Conservation (phyloP, 2,329 filamentous ascomycete genomes). For the Neonectria ditissima region DNA sequence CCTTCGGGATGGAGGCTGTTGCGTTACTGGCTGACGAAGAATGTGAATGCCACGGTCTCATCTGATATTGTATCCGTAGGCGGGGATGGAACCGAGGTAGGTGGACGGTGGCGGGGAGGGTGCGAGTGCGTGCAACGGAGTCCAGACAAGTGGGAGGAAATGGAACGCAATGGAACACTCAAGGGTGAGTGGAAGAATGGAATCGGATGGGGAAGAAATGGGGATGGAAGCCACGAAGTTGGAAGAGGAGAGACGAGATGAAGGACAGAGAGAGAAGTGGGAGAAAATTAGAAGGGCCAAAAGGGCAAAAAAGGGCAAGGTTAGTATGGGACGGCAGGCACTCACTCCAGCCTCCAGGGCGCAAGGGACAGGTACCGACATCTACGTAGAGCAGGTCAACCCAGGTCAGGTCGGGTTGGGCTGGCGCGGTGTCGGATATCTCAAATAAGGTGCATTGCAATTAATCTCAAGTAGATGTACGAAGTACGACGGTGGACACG, state of each 20-base stretch:
- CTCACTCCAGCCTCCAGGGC: not conserved
- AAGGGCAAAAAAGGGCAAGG: slow-evolving; percentile 6
- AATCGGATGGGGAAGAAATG: not conserved
- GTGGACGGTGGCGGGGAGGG: not conserved
- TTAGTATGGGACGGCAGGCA: slow-evolving; percentile 3
- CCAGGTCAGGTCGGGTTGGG: slow-evolving; percentile 6
- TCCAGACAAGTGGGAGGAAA: not conserved
- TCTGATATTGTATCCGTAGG: slow-evolving; percentile 17
- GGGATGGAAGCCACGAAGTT: not conserved
- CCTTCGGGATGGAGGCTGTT: slow-evolving; percentile 3
- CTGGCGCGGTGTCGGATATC: slow-evolving; percentile 11
- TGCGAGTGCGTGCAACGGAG: not conserved
- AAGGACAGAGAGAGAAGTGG: slow-evolving; percentile 12
- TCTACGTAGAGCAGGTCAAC: not conserved
- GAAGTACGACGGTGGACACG: slow-evolving; percentile 10
- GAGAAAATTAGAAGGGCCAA: slow-evolving; percentile 6
- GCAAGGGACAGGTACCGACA: slow-evolving; percentile 13
- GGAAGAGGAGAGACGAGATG: slow-evolving; percentile 1
- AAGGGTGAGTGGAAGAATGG: slow-evolving; percentile 9
- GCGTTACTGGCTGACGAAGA: slow-evolving; percentile 12
- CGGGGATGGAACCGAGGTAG: not conserved
- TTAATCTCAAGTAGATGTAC: slow-evolving; percentile 16
- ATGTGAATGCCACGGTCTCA: slow-evolving; percentile 25
- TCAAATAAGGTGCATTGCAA: slow-evolving; percentile 11
- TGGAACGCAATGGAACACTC: not conserved